Conservation (phyloP, 371 early-diverging fungal genomes). For the Mucor lusitanicus region DNA sequence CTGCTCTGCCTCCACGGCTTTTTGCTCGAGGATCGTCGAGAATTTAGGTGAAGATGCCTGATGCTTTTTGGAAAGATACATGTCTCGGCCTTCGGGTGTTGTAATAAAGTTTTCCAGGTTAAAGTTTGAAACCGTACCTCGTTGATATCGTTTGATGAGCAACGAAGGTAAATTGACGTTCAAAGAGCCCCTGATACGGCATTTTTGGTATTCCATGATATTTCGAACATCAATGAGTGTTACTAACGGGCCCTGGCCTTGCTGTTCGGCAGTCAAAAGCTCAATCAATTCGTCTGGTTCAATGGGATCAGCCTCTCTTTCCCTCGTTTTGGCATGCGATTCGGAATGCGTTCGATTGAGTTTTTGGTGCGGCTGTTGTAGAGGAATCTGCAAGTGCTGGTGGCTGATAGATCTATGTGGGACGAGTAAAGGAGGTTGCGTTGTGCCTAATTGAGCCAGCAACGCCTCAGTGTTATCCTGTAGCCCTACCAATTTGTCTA, state of each 20-base stretch:
- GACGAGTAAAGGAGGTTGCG: constrained; percentile 6
- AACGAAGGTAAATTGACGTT: constrained; percentile 68
- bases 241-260: constrained; percentile 4
- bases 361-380: constrained; percentile 5
- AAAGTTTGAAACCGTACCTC: constrained; percentile 61
- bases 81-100: constrained; percentile 57
- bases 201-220: constrained; percentile 44
- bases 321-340: constrained; percentile 12
- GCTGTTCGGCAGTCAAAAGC: constrained; percentile 9
- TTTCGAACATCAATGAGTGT: constrained; percentile 52
- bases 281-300: constrained; percentile 23
- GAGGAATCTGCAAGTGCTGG: constrained; percentile 19
- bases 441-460: constrained; percentile 11
- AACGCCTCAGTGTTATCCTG: constrained; percentile 8
- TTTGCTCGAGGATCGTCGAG: constrained; percentile 27
- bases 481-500: constrained; percentile 8
- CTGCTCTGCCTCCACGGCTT: constrained; percentile 23
- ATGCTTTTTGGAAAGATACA: constrained; percentile 25
- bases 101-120: constrained; percentile 67
- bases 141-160: constrained; percentile 60
- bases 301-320: constrained; percentile 17
- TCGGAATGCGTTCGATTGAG: constrained; percentile 21
- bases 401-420: constrained; percentile 42
- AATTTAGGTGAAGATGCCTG: background rate
- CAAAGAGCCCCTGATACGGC: constrained; percentile 45